Evolutionary conservation across 345 rosid genomes (phyloP).

Genomic region (Alliaria petiolata): DNA sequence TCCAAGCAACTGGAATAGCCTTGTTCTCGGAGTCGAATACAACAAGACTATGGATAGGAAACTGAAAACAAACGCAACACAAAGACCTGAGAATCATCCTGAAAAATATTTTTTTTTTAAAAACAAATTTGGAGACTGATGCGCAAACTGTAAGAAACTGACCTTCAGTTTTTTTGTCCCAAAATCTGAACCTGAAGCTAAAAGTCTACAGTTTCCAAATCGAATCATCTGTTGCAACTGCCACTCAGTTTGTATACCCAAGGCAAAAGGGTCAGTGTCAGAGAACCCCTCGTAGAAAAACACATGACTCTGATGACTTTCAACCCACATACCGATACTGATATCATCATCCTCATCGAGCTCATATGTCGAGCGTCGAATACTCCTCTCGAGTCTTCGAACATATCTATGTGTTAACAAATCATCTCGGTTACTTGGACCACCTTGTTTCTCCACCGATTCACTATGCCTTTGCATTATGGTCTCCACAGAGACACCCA

Average conservation of each 20-base stretch:
- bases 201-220: slow-evolving; percentile 75
- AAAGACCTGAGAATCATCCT: slow-evolving; percentile 21
- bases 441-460: slow-evolving; percentile 88
- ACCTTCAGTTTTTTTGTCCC: slow-evolving; percentile 94
- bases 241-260: slow-evolving; percentile 98
- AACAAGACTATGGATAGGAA: slow-evolving; percentile 80
- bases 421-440: slow-evolving; percentile 83
- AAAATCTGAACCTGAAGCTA: slow-evolving; percentile 90
- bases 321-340: slow-evolving; percentile 83
- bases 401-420: slow-evolving; percentile 91
- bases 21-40: slow-evolving; percentile 91
- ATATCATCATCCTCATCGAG: slow-evolving; percentile 76
- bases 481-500: slow-evolving; percentile 93
- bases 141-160: slow-evolving; percentile 23
- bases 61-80: slow-evolving; percentile 42
- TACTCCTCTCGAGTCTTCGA: slow-evolving; percentile 87
- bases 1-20: slow-evolving; percentile 98
- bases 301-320: slow-evolving; percentile 67
- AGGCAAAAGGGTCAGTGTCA: slow-evolving; percentile 64
- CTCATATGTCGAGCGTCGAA: slow-evolving; percentile 76
- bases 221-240: slow-evolving; percentile 97
- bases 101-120: not conserved
- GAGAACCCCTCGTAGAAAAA: slow-evolving; percentile 78
- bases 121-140: not conserved
- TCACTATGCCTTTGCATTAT: slow-evolving; percentile 96